phyloP scores from a whole-genome alignment of 2,329 filamentous ascomycete genomes.

The Fusarium pseudoanthophilum region DNA sequence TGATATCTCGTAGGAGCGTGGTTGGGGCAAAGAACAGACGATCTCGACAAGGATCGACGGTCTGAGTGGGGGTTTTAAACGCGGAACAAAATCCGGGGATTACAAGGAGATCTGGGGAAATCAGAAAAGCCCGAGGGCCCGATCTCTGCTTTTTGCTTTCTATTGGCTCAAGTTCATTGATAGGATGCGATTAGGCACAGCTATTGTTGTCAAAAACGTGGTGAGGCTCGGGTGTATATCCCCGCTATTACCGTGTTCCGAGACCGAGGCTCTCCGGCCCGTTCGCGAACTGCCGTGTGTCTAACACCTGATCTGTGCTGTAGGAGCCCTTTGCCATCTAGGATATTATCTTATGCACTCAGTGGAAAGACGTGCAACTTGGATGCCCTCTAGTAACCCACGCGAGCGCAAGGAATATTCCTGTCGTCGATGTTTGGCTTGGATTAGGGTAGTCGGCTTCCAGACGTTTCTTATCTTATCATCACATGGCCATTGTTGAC shows the following conservation, averaged over 20 bases:
- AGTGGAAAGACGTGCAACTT: no score
- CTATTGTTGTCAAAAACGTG: background rate
- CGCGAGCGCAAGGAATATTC: background rate
- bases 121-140: background rate
- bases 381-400: no score
- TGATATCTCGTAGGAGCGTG: background rate
- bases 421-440: background rate
- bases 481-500: no score
- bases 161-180: background rate
- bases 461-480: no score
- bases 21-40: slow-evolving; percentile 3
- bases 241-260: background rate
- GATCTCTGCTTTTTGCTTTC: background rate
- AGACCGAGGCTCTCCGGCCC: background rate
- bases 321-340: no score
- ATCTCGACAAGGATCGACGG: background rate
- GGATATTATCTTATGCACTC: no score
- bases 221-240: background rate
- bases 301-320: background rate
- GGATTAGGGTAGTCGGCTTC: background rate
- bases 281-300: background rate
- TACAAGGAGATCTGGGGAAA: background rate
- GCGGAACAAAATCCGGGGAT: background rate
- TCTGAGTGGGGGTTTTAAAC: background rate
- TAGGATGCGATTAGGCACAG: background rate